Evolutionary conservation across 768 basidiomycete genomes (phyloP), one percentile per base, ranked within the genome.

Genomic region (Rhodotorula paludigena): DNA sequence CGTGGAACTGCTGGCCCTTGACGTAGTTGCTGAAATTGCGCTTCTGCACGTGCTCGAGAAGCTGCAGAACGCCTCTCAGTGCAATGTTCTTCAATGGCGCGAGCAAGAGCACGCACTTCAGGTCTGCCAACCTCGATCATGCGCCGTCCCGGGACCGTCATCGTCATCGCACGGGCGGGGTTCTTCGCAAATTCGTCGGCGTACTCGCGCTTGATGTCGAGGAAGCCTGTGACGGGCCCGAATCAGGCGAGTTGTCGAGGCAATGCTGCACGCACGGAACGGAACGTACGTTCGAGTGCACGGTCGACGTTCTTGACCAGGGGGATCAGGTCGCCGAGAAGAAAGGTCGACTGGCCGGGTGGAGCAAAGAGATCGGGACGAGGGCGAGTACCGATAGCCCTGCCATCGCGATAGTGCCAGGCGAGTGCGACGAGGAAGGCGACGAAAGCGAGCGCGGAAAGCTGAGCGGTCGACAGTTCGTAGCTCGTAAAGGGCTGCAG

Each of bases 41-140:
- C 25, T 48, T 51, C 44, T 71, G 70, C 1, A 71, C 41, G 35
- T 60, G 59, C 52, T 66, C 70, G 42, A 71, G 62, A 30, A 48
- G 41, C 61, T 66, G 52, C 35, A 30, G 35, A 23, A 8, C 21
- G 33, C 30, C 39, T 8, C 7, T 18, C 9, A 35, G 39, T 18
- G 23, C 18, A 25, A 12, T 25, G 33, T 9, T 5, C 36, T 18
- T 16, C 49, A 21, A 28, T 9, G 14, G n/a, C n/a, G 5, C 0
- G 18, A 21, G n/a, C 9, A 28, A 12, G 36, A 12, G 7, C 23
- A 42, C 66, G 35, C 11, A 68, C 66, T 3, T 63, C 51, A 0
- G 67, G 62, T 0, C 41, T 47, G 2, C 57, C 49, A 20, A 64
- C 42, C 32, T 63, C 53, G 53, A 68, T 64, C 62, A 68, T 55